Evolutionary conservation across 345 rosid species (phyloP), one percentile per base, ranked within the genome.

Genomic region (Hypericum androsaemum): DNA sequence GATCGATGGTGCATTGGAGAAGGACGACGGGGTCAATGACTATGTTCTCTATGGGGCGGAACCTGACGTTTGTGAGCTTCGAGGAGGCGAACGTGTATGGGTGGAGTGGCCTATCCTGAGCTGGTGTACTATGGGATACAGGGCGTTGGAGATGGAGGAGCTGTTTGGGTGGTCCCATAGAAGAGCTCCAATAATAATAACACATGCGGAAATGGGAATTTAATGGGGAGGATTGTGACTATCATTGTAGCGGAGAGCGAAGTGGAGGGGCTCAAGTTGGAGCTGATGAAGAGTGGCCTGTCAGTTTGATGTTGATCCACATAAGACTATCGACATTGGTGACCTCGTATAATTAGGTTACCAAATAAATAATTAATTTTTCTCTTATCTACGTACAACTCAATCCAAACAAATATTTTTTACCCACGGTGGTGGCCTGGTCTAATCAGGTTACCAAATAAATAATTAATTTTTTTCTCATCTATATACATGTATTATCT

Each of bases 131-230:
- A 52, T 50, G 60, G 46, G 1, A 65, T 83, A 10, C 71, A 78
- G 41, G 83, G 96, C 7, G 50, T 79, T 1, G 88, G 86, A 8
- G 88, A 84, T 44, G 77, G 77, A 41, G 90, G 90, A 37, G 53
- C 65, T 10, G 81, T 88, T 42, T 12, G 82, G 43, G 64, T 87
- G 53, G 61, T 44, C 37, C 59, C 77, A 6, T 72, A 65, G 54
- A 64, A 42, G 2, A 22, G 32, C 2, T 22, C 32, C 32, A 22
- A 22, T 22, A 22, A 22, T 22, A 22, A 22, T 22, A 22, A 13
- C 8, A n/a, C 14, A 7, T 60, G 48, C 0, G 35, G 39, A 3
- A 48, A 22, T 8, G 46, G 41, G 32, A 22, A 22, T 22, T 22
- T 4, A 22, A 22, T 22, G 50, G 77, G 68, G 47, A 79, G 72